Evolutionary conservation across 768 basidiomycete genomes (phyloP), one percentile per base, ranked within the genome.

Genomic region (Postia placenta): DNA sequence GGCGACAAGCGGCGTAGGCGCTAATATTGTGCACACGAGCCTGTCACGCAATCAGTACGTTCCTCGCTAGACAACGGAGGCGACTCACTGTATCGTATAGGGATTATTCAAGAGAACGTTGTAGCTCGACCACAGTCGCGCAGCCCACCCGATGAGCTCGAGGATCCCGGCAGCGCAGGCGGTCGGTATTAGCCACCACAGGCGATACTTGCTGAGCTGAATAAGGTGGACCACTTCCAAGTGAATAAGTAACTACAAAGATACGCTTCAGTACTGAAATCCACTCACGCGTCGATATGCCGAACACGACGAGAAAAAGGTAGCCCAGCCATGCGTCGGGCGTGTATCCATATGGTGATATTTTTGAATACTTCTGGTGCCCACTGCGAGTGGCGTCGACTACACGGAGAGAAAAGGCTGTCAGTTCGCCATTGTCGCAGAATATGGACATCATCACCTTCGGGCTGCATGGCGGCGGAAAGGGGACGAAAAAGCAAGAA

Each of bases 1-100:
- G 0, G 80, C 81, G 4, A 81, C 60, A 9, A 82, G 65, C 1
- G 78, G 78, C 0, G 79, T 81, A 1, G 81, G 81, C 0, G 53
- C 56, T 9, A 57, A 26, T 15, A 57, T 53, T 5, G 53, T 42
- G 17, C 50, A 42, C 2, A 50, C 44, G 3, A 43, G 45, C 30
- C 56, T 57, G 39, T 1, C 35, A 7, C 76, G 71, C 1, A 1
- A 19, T 2, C 11, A 26, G 42, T 43, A 26, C 3, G 9, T 2
- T 25, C 23, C 11, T 20, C 14, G 3, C 11, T 2, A 35, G 4
- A 36, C 17, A 52, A 2, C 20, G 5, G 23, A 12, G 20, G 61
- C 15, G 42, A 40, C 46, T 38, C 24, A 59, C 55, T 56, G 55
- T 27, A 55, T 53, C 45, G 53, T 41, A 33, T 47, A 54, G 0